phyloP scores from a whole-genome alignment of 768 basidiomycete species.

The Lactarius sp. region DNA sequence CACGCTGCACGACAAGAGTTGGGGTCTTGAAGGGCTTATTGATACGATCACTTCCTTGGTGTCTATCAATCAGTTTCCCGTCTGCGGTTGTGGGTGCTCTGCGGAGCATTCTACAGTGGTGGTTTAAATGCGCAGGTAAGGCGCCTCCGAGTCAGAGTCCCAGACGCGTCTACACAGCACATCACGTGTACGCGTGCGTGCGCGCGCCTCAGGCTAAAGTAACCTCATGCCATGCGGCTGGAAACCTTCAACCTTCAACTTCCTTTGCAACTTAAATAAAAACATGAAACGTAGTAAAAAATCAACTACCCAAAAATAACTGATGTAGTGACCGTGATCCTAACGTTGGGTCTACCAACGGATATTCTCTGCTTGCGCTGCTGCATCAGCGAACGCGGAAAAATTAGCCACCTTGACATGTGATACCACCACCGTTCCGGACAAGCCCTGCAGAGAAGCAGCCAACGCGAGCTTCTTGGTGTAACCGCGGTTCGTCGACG shows the following conservation, averaged over 20 bases:
- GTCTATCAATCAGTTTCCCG: conserved; percentile 60
- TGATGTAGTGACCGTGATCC: not conserved
- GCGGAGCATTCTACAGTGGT: conserved; percentile 50
- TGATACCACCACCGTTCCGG: conserved; percentile 23
- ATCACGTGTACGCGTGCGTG: conserved; percentile 18
- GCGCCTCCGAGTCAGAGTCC: not conserved
- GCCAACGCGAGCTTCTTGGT: conserved; percentile 20
- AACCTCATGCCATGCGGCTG: no score
- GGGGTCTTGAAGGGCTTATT: conserved; percentile 83
- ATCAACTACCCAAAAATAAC: not conserved
- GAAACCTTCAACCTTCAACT: not conserved
- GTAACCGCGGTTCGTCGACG: conserved; percentile 20
- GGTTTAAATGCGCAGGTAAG: not conserved
- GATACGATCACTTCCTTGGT: conserved; percentile 66
- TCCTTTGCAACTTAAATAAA: not conserved
- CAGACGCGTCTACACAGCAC: not conserved
- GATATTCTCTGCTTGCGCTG: conserved; percentile 37
- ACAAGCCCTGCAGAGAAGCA: conserved; percentile 14
- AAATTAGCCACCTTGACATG: conserved; percentile 23
- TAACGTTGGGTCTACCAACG: conserved; percentile 33
- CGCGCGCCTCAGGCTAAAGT: no score
- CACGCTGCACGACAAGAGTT: conserved; percentile 45
- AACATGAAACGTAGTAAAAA: not conserved
- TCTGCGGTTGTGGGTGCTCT: conserved; percentile 65
- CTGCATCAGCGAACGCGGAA: conserved; percentile 23